Base-by-base conservation (phyloP, 2,329 filamentous ascomycete species). In the Coniella vitis region DNA sequence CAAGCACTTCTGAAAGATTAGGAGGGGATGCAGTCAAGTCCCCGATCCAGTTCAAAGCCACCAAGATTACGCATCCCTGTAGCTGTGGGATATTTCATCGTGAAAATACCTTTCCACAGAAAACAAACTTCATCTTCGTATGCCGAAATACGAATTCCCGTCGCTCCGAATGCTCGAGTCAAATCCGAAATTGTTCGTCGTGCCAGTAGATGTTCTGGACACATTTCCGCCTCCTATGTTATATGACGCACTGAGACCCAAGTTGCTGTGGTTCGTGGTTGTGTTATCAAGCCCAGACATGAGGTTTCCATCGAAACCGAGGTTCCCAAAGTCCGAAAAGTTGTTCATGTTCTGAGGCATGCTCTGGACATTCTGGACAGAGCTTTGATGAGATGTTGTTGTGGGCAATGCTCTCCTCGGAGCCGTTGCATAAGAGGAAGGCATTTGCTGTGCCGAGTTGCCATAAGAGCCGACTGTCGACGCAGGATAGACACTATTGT, bases 181-280 rank as follows among this genome's bases (percentile, higher is more conserved):
- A 45, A 63, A 65, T 2, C 55, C 57, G 20, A 58, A 62, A 7
- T 52, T 54, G 38, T 54, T 48, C 3, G 60, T 48, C 3, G 60
- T 29, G 8, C 57, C 57, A 17, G 57, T 57, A 13, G 60, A 52
- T 5, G 60, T 42, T 9, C 60, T 54, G 7, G 61, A 53, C 38
- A 61, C 59, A 19, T 49, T 54, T 13, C 58, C 56, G 16, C 54
- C 31, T 20, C 54, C 52, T 13, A 62, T 54, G 29, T 54, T 55
- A 44, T 66, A 66, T 3, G 54, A 52, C 2, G 59, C 54, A 21
- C 54, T 55, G 7, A 65, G 46, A 1, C 57, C 56, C 38, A 65
- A 49, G 2, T 55, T 48, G 4, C 45, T 47, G 39, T 58, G 57
- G 37, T 55, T 55, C 4, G 43, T 54, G n/a, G 54, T 44, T 7